Evolutionary conservation across 2,329 filamentous ascomycete genomes (phyloP).

Genomic region (Geosmithia morbida): DNA sequence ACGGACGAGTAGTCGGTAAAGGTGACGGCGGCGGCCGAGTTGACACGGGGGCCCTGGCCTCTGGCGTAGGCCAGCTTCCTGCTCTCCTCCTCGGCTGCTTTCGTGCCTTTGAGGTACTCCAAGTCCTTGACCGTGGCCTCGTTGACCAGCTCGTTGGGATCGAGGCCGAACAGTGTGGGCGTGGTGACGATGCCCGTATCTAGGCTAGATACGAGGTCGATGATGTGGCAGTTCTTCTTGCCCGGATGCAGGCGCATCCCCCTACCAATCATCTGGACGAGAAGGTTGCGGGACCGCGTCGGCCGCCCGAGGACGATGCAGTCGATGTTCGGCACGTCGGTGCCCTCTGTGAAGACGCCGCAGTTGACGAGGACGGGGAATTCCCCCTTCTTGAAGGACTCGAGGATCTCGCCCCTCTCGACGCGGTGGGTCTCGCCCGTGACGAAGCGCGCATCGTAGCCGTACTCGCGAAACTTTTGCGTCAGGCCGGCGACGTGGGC

Average conservation of each 20-base stretch:
- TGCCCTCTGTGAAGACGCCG: constrained; percentile 92
- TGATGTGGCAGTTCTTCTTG: constrained; percentile 84
- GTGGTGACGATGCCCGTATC: constrained; percentile 77
- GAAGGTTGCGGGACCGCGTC: constrained; percentile 80
- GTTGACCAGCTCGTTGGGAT: constrained; percentile 64
- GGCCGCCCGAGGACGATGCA: constrained; percentile 80
- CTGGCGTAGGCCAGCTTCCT: constrained; percentile 5
- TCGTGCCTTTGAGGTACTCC: constrained; percentile 33
- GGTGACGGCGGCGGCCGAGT: constrained; percentile 34
- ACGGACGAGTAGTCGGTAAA: constrained; percentile 89
- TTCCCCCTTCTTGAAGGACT: constrained; percentile 59
- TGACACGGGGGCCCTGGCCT: constrained; percentile 3
- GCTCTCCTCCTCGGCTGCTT: constrained; percentile 23
- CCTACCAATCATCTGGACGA: constrained; percentile 95
- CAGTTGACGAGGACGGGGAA: constrained; percentile 90
- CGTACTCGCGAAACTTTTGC: constrained; percentile 57
- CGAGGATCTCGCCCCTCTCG: constrained; percentile 55
- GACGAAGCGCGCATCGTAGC: constrained; percentile 75
- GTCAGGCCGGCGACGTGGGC: constrained; percentile 67
- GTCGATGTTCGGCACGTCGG: constrained; percentile 94
- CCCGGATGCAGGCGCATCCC: constrained; percentile 72
- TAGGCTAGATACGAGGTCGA: constrained; percentile 86
- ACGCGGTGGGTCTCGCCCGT: constrained; percentile 63
- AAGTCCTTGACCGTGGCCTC: constrained; percentile 51
- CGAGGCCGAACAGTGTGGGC: constrained; percentile 83